Evolutionary conservation across 1,139 yeast species (phyloP), one percentile per base, ranked within the genome.

Genomic region (Pichia sp.): DNA sequence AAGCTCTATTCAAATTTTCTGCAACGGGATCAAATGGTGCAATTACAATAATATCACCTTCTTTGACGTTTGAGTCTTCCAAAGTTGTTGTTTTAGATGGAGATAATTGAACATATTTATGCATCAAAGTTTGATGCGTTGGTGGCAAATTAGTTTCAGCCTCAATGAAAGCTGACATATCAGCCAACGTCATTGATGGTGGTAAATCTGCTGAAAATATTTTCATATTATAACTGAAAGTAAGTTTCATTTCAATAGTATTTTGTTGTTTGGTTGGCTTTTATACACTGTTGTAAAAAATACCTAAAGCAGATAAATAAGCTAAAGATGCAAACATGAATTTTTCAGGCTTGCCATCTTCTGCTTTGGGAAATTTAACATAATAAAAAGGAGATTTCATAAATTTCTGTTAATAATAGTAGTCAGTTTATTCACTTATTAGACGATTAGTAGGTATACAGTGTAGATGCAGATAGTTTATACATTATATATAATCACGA

Each of bases 151-250:
- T 48, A 9, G 89, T 78, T 62, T 90, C 96, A 2, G 89, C 83
- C 58, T 84, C 89, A 8, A 91, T 67, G 58, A 86, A 83, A 0
- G 95, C 96, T 56, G 80, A 76, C 61, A 91, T 77, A 65, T 90
- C 96, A 16, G 68, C 75, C 10, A 89, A 66, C 0, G 80, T 65
- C 73, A 90, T 77, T 22, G 84, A 84, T 1, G 73, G 79, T 3
- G 90, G 80, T 8, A 53, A 36, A 42, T 53, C 56, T 22, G 54
- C 54, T 18, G 29, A 13, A 41, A 53, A 53, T 3, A 47, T 22
- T 3, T 28, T 29, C 9, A 18, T 30, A 22, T 51, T 47, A 18
- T 46, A 51, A 33, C 41, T 46, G 25, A 53, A 53, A 5, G 45
- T 51, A 3, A 53, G 51, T 47, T 45, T 47, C 56, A 53, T 53